Conservation (phyloP, 306 rosid species). For the Begonia masoniana region DNA sequence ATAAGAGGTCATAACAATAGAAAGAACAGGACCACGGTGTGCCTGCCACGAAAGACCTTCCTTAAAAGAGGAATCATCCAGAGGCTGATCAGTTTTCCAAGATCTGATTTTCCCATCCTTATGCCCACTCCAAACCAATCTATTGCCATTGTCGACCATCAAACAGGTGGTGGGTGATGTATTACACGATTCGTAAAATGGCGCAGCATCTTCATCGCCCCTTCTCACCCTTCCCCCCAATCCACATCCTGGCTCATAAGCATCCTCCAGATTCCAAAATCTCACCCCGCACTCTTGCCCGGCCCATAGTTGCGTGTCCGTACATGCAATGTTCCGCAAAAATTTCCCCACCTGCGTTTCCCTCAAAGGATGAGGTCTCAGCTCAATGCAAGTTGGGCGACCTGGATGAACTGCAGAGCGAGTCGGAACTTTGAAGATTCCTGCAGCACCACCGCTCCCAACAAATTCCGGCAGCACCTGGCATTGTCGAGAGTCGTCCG, state of each 20-base stretch:
- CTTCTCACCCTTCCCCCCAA: constrained; percentile 65
- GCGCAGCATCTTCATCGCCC: constrained; percentile 93
- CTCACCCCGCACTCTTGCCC: constrained; percentile 91
- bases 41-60: constrained; percentile 99
- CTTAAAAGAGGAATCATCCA: constrained; percentile 56
- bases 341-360: constrained; percentile 90
- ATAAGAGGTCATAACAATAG: constrained; percentile 48
- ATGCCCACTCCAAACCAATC: constrained; percentile 79
- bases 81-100: constrained; percentile 72
- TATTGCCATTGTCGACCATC: constrained; percentile 51
- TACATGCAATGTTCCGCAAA: constrained; percentile 77
- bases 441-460: constrained; percentile 49
- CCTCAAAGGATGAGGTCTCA: constrained; percentile 86
- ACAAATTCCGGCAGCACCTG: constrained; percentile 68
- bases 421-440: constrained; percentile 53
- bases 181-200: constrained; percentile 57
- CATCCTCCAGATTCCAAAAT: constrained; percentile 54
- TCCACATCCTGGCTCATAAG: constrained; percentile 53
- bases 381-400: constrained; percentile 78
- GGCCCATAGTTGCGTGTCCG: constrained; percentile 79
- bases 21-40: constrained; percentile 74
- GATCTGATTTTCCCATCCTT: constrained; percentile 94
- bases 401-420: constrained; percentile 82
- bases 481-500: constrained; percentile 17
- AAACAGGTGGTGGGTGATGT: constrained; percentile 67